phyloP scores from a whole-genome alignment of 257 asterid genomes.

The Ilex asprella region DNA sequence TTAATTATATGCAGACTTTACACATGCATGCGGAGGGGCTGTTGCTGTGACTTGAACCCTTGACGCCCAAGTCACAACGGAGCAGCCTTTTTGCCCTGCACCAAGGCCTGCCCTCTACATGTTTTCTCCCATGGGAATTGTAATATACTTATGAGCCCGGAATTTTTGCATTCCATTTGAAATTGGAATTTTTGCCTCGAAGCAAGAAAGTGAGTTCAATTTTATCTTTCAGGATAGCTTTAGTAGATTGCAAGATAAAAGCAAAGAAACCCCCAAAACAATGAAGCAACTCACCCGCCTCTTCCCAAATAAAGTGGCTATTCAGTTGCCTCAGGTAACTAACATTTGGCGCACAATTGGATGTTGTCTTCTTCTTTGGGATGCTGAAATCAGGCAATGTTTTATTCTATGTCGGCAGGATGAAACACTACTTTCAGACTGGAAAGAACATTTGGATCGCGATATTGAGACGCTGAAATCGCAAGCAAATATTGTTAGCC shows the following conservation, averaged over 20 bases:
- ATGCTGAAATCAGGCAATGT: background rate
- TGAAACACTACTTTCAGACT: slow-evolving; percentile 60
- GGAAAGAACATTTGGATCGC: slow-evolving; percentile 84
- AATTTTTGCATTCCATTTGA: no score
- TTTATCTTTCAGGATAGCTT: slow-evolving; percentile 52
- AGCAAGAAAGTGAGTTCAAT: slow-evolving; percentile 6
- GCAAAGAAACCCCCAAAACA: slow-evolving; percentile 80
- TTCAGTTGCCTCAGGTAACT: slow-evolving; percentile 87
- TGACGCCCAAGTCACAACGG: no score
- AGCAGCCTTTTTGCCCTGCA: no score
- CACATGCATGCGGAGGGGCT: no score
- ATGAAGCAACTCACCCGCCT: slow-evolving; percentile 80
- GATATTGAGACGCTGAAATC: slow-evolving; percentile 83
- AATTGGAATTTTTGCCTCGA: background rate
- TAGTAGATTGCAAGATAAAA: slow-evolving; percentile 74
- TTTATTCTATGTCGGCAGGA: slow-evolving; percentile 47
- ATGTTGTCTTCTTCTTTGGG: slow-evolving; percentile 4
- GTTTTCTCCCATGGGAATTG: background rate
- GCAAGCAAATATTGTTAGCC: slow-evolving; percentile 63
- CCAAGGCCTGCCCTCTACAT: no score
- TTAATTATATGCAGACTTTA: no score
- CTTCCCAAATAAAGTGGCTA: slow-evolving; percentile 85
- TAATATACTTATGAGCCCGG: background rate
- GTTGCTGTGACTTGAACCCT: no score
- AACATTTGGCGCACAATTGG: slow-evolving; percentile 4